Conservation (phyloP, 169 alveolate species). For the Toxoplasma gondii region DNA sequence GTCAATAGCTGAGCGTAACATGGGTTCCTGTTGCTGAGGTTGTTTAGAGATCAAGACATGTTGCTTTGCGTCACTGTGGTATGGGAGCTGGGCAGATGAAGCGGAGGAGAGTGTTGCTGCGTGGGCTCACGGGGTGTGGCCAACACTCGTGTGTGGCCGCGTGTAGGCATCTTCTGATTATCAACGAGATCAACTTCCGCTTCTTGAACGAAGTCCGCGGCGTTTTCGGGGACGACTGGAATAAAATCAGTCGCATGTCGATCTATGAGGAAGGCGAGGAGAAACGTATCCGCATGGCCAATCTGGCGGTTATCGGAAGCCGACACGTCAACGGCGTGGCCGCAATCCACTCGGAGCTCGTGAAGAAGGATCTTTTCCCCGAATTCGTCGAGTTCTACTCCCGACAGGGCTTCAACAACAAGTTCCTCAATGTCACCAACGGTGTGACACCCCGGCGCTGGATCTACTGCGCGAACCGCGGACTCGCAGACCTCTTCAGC, state of each 20-base stretch:
- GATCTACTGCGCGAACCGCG: slow-evolving; percentile 91
- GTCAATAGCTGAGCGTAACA: background rate
- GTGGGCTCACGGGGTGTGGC: too few relatives aligned
- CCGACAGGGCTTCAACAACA: slow-evolving; percentile 78
- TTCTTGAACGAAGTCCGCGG: slow-evolving; percentile 86
- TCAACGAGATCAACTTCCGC: slow-evolving; percentile 89
- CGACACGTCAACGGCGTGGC: slow-evolving; percentile 96
- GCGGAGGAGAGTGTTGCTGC: too few relatives aligned
- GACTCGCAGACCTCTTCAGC: slow-evolving; percentile 87
- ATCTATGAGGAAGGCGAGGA: slow-evolving; percentile 89
- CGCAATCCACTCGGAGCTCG: slow-evolving; percentile 90
- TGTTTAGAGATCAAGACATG: too few relatives aligned
- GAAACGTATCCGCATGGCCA: slow-evolving; percentile 94
- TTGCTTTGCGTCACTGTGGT: too few relatives aligned
- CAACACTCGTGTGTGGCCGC: background rate
- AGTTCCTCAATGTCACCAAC: slow-evolving; percentile 91
- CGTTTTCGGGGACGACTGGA: slow-evolving; percentile 75
- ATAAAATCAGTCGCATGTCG: slow-evolving; percentile 81
- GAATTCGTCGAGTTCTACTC: slow-evolving; percentile 87
- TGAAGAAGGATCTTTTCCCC: slow-evolving; percentile 84
- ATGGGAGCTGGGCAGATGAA: too few relatives aligned
- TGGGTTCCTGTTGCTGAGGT: background rate
- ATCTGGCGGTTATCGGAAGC: slow-evolving; percentile 88
- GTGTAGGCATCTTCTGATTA: slow-evolving; percentile 85
- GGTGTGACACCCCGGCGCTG: slow-evolving; percentile 98